phyloP scores from a whole-genome alignment of 371 early-diverging fungal species.

The Syncephalastrum monosporum region DNA sequence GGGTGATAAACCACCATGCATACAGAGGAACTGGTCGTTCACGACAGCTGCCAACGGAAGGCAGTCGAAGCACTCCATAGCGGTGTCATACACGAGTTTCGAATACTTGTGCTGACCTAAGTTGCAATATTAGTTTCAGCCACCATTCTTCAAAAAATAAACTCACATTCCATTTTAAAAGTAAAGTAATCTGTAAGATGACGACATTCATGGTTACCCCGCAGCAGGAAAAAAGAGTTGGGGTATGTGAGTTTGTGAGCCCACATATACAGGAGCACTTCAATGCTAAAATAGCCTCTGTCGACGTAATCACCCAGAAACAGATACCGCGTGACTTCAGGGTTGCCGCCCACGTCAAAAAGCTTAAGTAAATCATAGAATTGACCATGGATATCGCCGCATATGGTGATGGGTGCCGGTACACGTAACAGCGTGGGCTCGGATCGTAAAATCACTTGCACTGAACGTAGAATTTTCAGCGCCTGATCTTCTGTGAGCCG shows the following conservation, averaged over 20 bases:
- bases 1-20: conserved; percentile 99
- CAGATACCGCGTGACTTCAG: conserved; percentile 83
- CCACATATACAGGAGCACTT: conserved; percentile 88
- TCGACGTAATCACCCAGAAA: conserved; percentile 99
- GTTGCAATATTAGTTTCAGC: conserved; percentile 15
- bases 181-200: conserved; percentile 98
- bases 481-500: conserved; percentile 92
- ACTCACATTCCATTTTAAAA: conserved; percentile 93
- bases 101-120: conserved; percentile 92
- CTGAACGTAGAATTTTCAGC: conserved; percentile 73
- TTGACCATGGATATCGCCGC: conserved; percentile 99
- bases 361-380: conserved; percentile 98
- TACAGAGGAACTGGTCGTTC: conserved; percentile 96
- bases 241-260: conserved; percentile 93
- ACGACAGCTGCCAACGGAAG: conserved; percentile 96
- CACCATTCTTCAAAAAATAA: not conserved
- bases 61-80: conserved; percentile 91
- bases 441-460: conserved; percentile 68
- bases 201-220: conserved; percentile 99
- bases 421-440: conserved; percentile 89
- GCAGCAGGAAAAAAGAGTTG: conserved; percentile 84
- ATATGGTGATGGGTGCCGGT: conserved; percentile 91
- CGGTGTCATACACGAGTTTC: conserved; percentile 90
- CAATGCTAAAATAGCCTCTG: conserved; percentile 93
- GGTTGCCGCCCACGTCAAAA: conserved; percentile 96